Evolutionary conservation across 257 asterid genomes (phyloP).

Genomic region (Solanum corneliomulleri): DNA sequence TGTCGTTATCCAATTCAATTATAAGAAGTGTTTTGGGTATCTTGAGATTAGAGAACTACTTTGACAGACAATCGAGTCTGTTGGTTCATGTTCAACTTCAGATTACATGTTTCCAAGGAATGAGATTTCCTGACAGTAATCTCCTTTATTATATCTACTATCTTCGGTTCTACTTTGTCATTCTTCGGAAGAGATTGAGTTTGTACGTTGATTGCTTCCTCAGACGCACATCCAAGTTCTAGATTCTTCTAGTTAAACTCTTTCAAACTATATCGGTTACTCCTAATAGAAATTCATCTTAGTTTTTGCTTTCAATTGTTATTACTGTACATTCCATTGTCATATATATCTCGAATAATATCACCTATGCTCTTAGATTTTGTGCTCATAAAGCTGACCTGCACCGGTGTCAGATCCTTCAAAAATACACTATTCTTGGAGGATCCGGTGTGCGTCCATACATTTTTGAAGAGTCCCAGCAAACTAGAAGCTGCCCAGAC

Average conservation of each 20-base stretch:
- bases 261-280: background rate
- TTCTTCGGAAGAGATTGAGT: background rate
- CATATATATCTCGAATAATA: background rate
- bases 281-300: background rate
- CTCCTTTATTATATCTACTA: background rate
- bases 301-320: background rate
- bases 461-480: too few relatives aligned
- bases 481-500: background rate
- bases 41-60: background rate
- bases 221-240: background rate
- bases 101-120: background rate
- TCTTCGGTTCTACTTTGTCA: background rate
- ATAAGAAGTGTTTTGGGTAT: background rate
- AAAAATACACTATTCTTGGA: too few relatives aligned
- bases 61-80: background rate
- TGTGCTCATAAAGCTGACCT: background rate
- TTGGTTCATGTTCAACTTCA: background rate
- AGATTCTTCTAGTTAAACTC: background rate
- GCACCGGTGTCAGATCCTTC: too few relatives aligned
- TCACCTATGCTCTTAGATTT: background rate
- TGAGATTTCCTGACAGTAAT: background rate
- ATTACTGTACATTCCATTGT: background rate
- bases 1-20: background rate
- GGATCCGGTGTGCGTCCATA: too few relatives aligned
- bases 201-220: background rate